Evolutionary conservation across 2,329 filamentous ascomycete genomes (phyloP).

Genomic region (Ambrosiella cleistominuta): DNA sequence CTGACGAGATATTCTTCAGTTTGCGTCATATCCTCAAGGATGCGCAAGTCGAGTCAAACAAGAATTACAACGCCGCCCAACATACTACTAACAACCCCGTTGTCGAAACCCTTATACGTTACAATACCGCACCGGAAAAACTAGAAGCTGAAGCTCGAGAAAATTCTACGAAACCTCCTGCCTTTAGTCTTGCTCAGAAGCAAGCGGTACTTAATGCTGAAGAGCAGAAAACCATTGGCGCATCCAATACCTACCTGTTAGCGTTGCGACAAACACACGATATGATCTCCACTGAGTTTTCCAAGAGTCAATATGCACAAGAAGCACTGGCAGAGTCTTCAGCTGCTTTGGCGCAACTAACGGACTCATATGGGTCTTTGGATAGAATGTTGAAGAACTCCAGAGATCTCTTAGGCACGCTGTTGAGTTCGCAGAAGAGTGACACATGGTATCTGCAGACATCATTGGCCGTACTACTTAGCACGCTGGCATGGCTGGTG

Average conservation of each 20-base stretch:
- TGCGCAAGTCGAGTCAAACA: constrained; percentile 1
- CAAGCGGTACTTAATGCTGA: constrained; percentile 35
- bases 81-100: constrained; percentile 32
- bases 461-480: constrained; percentile 63
- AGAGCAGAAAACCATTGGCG: constrained; percentile 54
- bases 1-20: neutral
- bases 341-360: constrained; percentile 60
- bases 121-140: constrained; percentile 48
- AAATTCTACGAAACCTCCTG: neutral
- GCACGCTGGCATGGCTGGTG: constrained; percentile 67
- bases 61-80: neutral
- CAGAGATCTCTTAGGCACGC: constrained; percentile 54
- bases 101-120: constrained; percentile 55
- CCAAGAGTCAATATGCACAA: constrained; percentile 74
- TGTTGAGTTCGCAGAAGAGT: constrained; percentile 78
- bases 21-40: constrained; percentile 5
- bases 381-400: constrained; percentile 62
- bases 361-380: constrained; percentile 64
- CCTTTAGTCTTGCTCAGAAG: constrained; percentile 12
- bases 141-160: constrained; percentile 20
- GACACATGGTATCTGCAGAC: constrained; percentile 97
- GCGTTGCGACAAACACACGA: constrained; percentile 73
- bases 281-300: constrained; percentile 69
- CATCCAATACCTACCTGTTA: constrained; percentile 67
- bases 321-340: constrained; percentile 76